Base-by-base conservation (phyloP, 129 eudicot species). In the Rutidosis leptorrhynchoides region DNA sequence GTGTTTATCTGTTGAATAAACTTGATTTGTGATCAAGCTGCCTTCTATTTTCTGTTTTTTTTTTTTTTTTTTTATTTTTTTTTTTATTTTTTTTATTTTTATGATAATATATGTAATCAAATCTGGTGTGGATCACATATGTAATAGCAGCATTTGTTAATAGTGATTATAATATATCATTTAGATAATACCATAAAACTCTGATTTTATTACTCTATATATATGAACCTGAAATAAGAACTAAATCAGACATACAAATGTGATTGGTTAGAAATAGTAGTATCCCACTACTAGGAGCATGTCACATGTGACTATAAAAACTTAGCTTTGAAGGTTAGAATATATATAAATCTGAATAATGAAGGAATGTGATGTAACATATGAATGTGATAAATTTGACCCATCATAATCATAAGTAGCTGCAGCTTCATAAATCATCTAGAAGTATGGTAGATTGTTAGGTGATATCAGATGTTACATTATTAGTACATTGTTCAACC, bases 41-140 rank as follows among this genome's bases (percentile, higher is more conserved):
- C 12, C 15, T 35, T 40, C 11, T 40, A 40, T 40, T 40, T 40
- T 40, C n/a, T n/a, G n/a, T n/a, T n/a, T n/a, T n/a, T n/a, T n/a
- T n/a, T n/a, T n/a, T n/a, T n/a, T n/a, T n/a, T n/a, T n/a, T n/a
- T n/a, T n/a, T n/a, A n/a, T n/a, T n/a, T n/a, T n/a, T n/a, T n/a
- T n/a, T n/a, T n/a, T n/a, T n/a, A n/a, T n/a, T n/a, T n/a, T n/a
- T n/a, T n/a, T n/a, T n/a, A n/a, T n/a, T n/a, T n/a, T n/a, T n/a
- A n/a, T n/a, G n/a, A n/a, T n/a, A n/a, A n/a, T n/a, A n/a, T n/a
- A n/a, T n/a, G n/a, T n/a, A n/a, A n/a, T n/a, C n/a, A n/a, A n/a
- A 73, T 73, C 78, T 73, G 14, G 64, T 73, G 58, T 73, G 24
- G 68, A 65, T 65, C 51, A 57, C 72, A 63, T 72, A 29, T 72